These are phyloP conservation scores for Monosporascus sp. DNA, from an alignment of 2,329 filamentous ascomycete species.

Conservation along the genomic window DNA sequence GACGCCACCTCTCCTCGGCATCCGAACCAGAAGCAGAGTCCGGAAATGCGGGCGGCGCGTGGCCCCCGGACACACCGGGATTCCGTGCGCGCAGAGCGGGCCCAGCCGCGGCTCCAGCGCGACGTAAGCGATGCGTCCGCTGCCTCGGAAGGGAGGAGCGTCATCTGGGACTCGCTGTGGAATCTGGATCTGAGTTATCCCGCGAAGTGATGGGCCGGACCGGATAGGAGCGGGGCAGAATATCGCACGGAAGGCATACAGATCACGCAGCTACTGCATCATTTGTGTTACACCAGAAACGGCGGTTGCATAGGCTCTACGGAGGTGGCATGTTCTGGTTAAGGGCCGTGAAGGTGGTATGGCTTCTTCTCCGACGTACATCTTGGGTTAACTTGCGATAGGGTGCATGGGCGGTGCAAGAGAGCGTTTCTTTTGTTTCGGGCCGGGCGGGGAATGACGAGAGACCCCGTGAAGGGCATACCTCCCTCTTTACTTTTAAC, in stretches of 20 bases:
- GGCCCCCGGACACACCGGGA: conserved; percentile 17
- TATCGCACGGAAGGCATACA: too few species aligned
- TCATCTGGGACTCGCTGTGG: conserved; percentile 61
- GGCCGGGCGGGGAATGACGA: background rate
- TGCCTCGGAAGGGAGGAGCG: conserved; percentile 43
- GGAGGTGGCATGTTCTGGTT: too few species aligned
- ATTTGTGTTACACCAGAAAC: too few species aligned
- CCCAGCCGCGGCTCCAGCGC: conserved; percentile 26
- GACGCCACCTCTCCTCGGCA: conserved; percentile 12
- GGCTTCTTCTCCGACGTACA: too few species aligned
- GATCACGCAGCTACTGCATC: too few species aligned
- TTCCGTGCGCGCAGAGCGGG: background rate
- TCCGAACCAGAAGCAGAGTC: conserved; percentile 12
- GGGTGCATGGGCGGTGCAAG: background rate
- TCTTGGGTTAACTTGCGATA: too few species aligned
- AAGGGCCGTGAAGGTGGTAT: too few species aligned
- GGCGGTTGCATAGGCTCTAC: too few species aligned
- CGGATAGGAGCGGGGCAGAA: background rate
- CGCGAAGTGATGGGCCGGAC: conserved; percentile 34
- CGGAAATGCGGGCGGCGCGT: conserved; percentile 10
- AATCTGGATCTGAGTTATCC: conserved; percentile 51
- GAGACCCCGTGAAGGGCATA: background rate
- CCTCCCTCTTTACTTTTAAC: background rate
- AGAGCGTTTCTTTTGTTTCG: background rate
- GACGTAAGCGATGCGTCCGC: conserved; percentile 32